Base-by-base conservation (phyloP, 495 filamentous ascomycete species). In the Penicillium atrosanguineum region DNA sequence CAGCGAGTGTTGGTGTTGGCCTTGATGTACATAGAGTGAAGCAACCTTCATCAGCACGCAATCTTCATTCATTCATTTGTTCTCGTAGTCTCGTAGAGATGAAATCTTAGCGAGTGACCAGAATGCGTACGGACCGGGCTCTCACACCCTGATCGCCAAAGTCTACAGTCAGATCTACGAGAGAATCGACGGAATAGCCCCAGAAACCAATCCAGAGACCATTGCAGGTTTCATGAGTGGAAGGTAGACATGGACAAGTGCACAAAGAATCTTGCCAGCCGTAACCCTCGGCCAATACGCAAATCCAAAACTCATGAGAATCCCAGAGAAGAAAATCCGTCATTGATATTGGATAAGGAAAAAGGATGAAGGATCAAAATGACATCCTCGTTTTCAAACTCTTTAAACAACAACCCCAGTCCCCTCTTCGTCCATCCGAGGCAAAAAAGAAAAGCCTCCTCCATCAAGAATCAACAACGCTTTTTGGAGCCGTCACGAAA, bases 301-400 rank as follows among this genome's bases (percentile, higher is more conserved):
- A 31, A 7, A 40, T 12, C 37, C 26, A 25, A 18, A 40, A 11
- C n/a, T 18, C 4, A 3, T 49, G 37, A 41, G 19, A 44, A 44
- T 50, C 48, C 60, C 63, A 67, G 53, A 60, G 48, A 62, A 61
- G 48, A 56, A 55, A 63, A 69, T 70, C 63, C 69, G 63, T 70
- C 65, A 69, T 65, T 69, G 64, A 66, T 67, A 70, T 69, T 65
- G 61, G 61, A 52, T 64, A 64, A 62, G 52, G 40, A 53, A 64
- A 63, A 54, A 64, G 61, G 61, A 67, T 64, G 57, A 54, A 55
- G 62, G 61, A 56, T 58, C 53, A 55, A 60, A 54, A 64, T 52
- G 45, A 59, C 60, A 67, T 64, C 61, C 63, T 64, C 53, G 46
- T 62, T 65, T 65, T 64, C 55, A 56, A 55, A 53, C 53, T 57